Conservation (phyloP, 1,284 basidiomycete genomes). For the Athelia sp. region DNA sequence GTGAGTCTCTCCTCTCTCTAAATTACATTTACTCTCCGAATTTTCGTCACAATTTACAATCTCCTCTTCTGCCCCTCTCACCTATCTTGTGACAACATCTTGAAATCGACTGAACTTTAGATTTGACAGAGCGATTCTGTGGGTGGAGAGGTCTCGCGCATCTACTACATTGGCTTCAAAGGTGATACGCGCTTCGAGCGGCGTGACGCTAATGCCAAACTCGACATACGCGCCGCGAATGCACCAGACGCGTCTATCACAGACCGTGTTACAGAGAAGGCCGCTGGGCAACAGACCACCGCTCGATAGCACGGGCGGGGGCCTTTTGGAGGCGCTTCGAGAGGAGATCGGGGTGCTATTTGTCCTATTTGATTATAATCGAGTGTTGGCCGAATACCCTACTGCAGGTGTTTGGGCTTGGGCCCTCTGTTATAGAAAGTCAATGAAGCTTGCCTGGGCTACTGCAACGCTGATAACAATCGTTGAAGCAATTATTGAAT, state of each 20-base stretch:
- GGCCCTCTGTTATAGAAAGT: too few relatives aligned
- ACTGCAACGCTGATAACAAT: too few relatives aligned
- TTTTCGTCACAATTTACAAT: not conserved
- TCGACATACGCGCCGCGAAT: slow-evolving; percentile 68
- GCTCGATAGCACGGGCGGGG: slow-evolving; percentile 29
- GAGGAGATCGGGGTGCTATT: too few relatives aligned
- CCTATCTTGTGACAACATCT: not conserved
- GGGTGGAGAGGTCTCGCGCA: slow-evolving; percentile 54
- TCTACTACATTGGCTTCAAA: slow-evolving; percentile 80
- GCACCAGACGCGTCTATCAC: slow-evolving; percentile 62
- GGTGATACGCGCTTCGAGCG: slow-evolving; percentile 58
- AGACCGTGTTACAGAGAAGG: slow-evolving; percentile 55
- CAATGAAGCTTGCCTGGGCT: too few relatives aligned
- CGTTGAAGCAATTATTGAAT: too few relatives aligned
- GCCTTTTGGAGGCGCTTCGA: not conserved
- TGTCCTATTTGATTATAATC: too few relatives aligned
- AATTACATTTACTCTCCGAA: not conserved
- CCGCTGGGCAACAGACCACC: slow-evolving; percentile 50
- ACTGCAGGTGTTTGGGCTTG: too few relatives aligned
- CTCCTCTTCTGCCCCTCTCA: not conserved
- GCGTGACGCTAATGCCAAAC: slow-evolving; percentile 54
- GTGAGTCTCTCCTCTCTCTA: slow-evolving; percentile 38
- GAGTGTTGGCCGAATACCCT: too few relatives aligned
- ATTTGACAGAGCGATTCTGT: slow-evolving; percentile 53
- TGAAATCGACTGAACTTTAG: not conserved